Base-by-base conservation (phyloP, 805 yeast genomes). In the Zygotorulaspora florentina region DNA sequence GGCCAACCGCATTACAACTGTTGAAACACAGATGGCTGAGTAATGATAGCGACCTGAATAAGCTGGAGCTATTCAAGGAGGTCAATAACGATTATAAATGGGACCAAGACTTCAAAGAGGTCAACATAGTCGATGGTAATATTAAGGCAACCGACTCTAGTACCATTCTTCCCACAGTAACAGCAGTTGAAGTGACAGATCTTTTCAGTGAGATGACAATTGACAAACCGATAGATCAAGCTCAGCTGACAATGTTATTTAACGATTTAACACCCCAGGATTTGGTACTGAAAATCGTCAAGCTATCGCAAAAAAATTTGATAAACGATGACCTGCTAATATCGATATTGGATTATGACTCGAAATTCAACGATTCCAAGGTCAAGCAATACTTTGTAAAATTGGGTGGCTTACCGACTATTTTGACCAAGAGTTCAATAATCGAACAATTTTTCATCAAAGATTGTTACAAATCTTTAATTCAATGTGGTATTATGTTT, bases 1-100 rank as follows among this genome's bases (percentile, higher is more conserved):
- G 99, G 48, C 85, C 91, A 0, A 72, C 75, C 12, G 87, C 95
- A 0, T 67, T 68, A 20, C 73, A 68, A 18, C 70, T 91, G 18
- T 64, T 87, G 42, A 77, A 72, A 47, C 95, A 86, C 59, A 74
- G 73, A 42, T 91, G 68, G 68, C 27, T 61, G 30, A 20, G 45
- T 6, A 40, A 43, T 23, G 44, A 44, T 7, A 31, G 38, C n/a
- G 52, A 53, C 7, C 34, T 40, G 3, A 40, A 54, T 15, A 55
- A 55, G 35, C 45, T 64, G 26, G 56, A 52, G 9, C 48, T 43
- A 28, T 64, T 58, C 37, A 55, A 51, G 45, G 68, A 64, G 45
- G 33, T 39, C 13, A 52, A 42, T 16, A 56, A 51, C 8, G 53
- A 51, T 39, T 47, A 48, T 26, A 51, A 51, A 25, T 61, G 63